Evolutionary conservation across 2,329 filamentous ascomycete species (phyloP).

Genomic region (Tolypocladium pustulatum): DNA sequence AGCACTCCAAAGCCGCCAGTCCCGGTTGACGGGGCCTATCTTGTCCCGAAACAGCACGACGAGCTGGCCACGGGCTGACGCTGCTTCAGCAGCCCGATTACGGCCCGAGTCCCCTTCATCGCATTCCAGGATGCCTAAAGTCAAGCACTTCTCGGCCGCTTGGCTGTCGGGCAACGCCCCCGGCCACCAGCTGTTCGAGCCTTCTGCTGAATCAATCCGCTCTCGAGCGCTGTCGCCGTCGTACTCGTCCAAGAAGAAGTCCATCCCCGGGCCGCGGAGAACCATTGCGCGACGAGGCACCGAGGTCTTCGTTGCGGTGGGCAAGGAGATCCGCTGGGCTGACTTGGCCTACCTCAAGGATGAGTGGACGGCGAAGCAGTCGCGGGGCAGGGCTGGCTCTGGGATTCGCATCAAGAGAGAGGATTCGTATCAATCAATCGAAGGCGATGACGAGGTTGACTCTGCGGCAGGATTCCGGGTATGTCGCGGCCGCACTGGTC

Average conservation of each 20-base stretch:
- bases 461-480: slow-evolving; percentile 21
- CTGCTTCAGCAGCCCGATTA: neutral
- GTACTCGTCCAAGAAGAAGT: slow-evolving; percentile 32
- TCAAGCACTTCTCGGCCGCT: slow-evolving; percentile 73
- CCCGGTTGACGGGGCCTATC: neutral
- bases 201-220: slow-evolving; percentile 26
- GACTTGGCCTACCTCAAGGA: slow-evolving; percentile 75
- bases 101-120: neutral
- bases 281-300: slow-evolving; percentile 74
- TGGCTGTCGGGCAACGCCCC: slow-evolving; percentile 76
- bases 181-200: slow-evolving; percentile 67
- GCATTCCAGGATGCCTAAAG: slow-evolving; percentile 60
- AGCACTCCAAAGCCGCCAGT: neutral
- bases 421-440: slow-evolving; percentile 27
- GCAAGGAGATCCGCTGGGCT: slow-evolving; percentile 86
- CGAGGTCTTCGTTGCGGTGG: slow-evolving; percentile 80
- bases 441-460: slow-evolving; percentile 17
- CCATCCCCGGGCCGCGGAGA: slow-evolving; percentile 38
- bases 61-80: neutral
- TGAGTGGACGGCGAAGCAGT: slow-evolving; percentile 21
- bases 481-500: slow-evolving; percentile 7
- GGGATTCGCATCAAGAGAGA: slow-evolving; percentile 37
- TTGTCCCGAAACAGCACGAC: neutral
- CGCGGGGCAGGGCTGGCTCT: slow-evolving; percentile 18
- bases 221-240: slow-evolving; percentile 28